Evolutionary conservation across 1,139 yeast genomes (phyloP), one percentile per base, ranked within the genome.

Genomic region (Pichia cactophila): DNA sequence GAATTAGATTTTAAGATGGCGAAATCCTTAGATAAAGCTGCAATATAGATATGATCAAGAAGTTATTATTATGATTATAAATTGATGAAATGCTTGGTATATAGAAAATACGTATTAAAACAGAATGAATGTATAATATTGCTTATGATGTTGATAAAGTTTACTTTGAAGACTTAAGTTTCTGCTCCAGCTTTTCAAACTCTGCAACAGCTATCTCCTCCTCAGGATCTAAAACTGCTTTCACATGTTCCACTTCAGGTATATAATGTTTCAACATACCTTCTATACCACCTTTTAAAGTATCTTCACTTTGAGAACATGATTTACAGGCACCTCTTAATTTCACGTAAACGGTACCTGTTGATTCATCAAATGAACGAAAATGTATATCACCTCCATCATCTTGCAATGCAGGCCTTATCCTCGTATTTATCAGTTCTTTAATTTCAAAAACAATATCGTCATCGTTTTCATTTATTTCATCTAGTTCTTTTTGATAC

Each of bases 331-430:
- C 95, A 40, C 95, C 95, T 57, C 82, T 83, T 47, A 86, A 72
- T 64, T 83, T 83, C 60, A 86, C 74, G 61, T 77, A 81, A 1
- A 86, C 95, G 8, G 79, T 73, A 7, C 95, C 95, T 1, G 76
- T 70, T 51, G 75, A 80, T 50, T 80, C 86, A 53, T 81, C 84
- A 61, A 83, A 83, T 0, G 81, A 86, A 55, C 79, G 74, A 64
- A 77, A 86, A 61, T 78, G 88, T 55, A 82, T 77, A 63, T 84
- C 92, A 17, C 92, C 95, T 48, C 95, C 95, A 60, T 86, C 95
- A 60, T 86, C 95, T 63, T 79, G 84, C 49, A 80, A 71, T 2
- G 83, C 83, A 1, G 85, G 85, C 61, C 83, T 73, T 42, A 80
- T 80, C 63, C 83, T 71, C 0, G 84, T 79, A 57, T 75, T 79